These are phyloP conservation scores for Cladorrhinum sp. DNA, from an alignment of 2,329 filamentous ascomycete species.

Conservation along the genomic window DNA sequence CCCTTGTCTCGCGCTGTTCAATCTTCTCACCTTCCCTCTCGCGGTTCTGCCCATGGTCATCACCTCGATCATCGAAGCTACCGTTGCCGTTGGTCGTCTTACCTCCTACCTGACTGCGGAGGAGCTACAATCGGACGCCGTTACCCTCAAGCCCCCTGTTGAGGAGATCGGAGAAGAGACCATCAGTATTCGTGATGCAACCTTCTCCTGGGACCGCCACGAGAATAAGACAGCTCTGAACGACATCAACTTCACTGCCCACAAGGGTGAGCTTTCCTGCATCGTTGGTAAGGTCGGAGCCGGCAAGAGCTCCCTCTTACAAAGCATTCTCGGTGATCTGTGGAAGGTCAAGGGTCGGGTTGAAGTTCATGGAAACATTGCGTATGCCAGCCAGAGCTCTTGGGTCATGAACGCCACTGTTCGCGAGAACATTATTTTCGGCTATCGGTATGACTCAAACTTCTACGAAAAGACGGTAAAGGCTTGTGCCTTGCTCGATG, in stretches of 20 bases:
- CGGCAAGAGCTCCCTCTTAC: constrained; percentile 90
- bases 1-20: constrained; percentile 86
- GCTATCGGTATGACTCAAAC: constrained; percentile 85
- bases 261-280: constrained; percentile 90
- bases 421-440: constrained; percentile 95
- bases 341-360: constrained; percentile 87
- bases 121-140: constrained; percentile 83
- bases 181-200: constrained; percentile 76
- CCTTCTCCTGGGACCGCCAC: constrained; percentile 93
- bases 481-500: constrained; percentile 85
- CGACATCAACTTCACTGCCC: constrained; percentile 82
- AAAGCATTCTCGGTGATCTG: constrained; percentile 83
- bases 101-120: constrained; percentile 83
- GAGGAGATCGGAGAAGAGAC: constrained; percentile 80
- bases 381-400: constrained; percentile 87
- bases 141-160: constrained; percentile 65
- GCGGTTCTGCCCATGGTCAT: constrained; percentile 97
- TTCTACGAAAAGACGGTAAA: constrained; percentile 94
- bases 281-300: constrained; percentile 91
- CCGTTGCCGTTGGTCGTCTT: constrained; percentile 83
- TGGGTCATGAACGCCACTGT: constrained; percentile 99
- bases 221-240: constrained; percentile 68
- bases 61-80: constrained; percentile 90
- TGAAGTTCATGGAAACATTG: constrained; percentile 73
- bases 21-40: constrained; percentile 90